Evolutionary conservation across 495 filamentous ascomycete species (phyloP).

Genomic region (Lineolata rhizophorae): DNA sequence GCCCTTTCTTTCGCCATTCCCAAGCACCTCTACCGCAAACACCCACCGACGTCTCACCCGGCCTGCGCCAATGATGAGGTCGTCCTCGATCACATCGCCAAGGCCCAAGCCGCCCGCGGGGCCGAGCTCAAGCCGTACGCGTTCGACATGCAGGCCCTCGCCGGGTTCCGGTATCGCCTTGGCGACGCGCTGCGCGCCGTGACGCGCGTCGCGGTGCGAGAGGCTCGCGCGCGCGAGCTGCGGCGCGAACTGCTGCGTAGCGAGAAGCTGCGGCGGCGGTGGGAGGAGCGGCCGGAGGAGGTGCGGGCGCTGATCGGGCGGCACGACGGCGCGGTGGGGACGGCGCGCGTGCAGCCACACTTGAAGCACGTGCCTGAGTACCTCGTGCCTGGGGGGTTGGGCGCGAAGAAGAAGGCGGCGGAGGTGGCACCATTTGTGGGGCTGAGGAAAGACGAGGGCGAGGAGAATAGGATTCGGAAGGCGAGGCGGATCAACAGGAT

Average conservation of each 20-base stretch:
- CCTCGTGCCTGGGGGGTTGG: slow-evolving; percentile 43
- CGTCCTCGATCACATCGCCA: slow-evolving; percentile 49
- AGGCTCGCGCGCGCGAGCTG: slow-evolving; percentile 73
- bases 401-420: slow-evolving; percentile 43
- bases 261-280: slow-evolving; percentile 84
- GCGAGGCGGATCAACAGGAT: slow-evolving; percentile 35
- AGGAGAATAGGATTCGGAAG: slow-evolving; percentile 58
- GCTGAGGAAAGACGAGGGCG: slow-evolving; percentile 40
- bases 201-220: slow-evolving; percentile 62
- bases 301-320: slow-evolving; percentile 64
- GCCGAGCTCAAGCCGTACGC: slow-evolving; percentile 68
- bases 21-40: slow-evolving; percentile 56
- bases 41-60: slow-evolving; percentile 59
- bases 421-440: slow-evolving; percentile 51
- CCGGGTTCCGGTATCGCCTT: slow-evolving; percentile 87
- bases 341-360: slow-evolving; percentile 63
- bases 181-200: slow-evolving; percentile 68
- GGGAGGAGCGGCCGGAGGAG: slow-evolving; percentile 89
- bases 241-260: slow-evolving; percentile 74
- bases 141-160: slow-evolving; percentile 86
- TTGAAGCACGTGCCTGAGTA: slow-evolving; percentile 93
- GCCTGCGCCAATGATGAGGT: slow-evolving; percentile 63
- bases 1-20: slow-evolving; percentile 89
- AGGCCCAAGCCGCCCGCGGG: slow-evolving; percentile 37
- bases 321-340: slow-evolving; percentile 72